Base-by-base conservation (phyloP, 805 yeast species). In the Scheffersomyces ergatensis region DNA sequence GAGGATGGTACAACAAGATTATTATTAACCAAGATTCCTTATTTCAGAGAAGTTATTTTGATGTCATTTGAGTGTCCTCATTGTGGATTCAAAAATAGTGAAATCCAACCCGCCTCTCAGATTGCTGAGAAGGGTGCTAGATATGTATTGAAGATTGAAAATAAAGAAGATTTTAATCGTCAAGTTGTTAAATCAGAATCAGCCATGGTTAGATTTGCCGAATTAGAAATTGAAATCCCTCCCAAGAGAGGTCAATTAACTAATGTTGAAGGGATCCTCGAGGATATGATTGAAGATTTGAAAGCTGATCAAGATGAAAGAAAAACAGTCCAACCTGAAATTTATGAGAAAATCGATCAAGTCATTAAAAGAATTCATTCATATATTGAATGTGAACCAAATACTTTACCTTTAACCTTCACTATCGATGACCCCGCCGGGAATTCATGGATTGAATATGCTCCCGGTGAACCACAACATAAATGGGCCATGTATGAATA, bases 61-160 rank as follows among this genome's bases (percentile, higher is more conserved):
- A 92, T 93, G 95, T 89, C 97, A 1, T 93, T 93, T 63, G 87
- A 83, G 50, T 93, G 99, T 65, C 92, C 93, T 20, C 97, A 90
- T 63, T 93, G 99, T 71, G 87, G 88, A 0, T 80, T 88, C 59
- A 86, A 83, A 60, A 92, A 89, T 72, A 79, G 88, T 30, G 99
- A 93, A 66, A 78, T 93, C 51, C 99, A 93, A 70, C 85, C 97
- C n/a, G 99, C 99, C 5, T 82, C 93, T 4, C 79, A 79, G 41
- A 89, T 93, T 47, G 95, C 92, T 54, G 92, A 85, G 53, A 87
- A 86, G 64, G 99, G 99, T 25, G 64, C 84, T 17, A 78, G 80
- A 54, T 87, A 85, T 61, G 68, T 76, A 20, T 67, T 90, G 46
- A 80, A 81, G 57, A 64, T 92, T 34, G 95, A 86, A 59, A 55